Base-by-base conservation (phyloP, 2,329 filamentous ascomycete genomes). In the Laburnicola sp. region DNA sequence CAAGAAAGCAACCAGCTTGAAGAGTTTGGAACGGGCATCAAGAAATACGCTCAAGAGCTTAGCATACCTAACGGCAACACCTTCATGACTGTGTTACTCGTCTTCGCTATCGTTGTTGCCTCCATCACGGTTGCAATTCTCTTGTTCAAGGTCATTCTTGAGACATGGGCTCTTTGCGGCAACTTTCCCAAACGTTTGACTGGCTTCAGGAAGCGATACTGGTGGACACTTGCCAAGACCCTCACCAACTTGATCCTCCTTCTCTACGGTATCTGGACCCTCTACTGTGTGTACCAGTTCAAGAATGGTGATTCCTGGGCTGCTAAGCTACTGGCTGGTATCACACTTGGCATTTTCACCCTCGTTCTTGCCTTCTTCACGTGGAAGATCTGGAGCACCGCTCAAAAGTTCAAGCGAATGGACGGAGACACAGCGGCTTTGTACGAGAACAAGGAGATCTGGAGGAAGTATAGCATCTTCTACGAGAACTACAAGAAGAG, bases 281-380 rank as follows among this genome's bases (percentile, higher is more conserved):
- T 97, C 37, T 97, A 96, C 75, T 97, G 93, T 72, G 83, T 99
- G 56, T 97, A 93, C 74, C 94, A 99, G 70, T 96, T 97, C 74
- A 94, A 88, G 1, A 83, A 86, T 36, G 92, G 93, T 52, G 94
- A 97, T 73, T 97, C 93, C 0, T 97, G 92, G 92, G 91, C 88
- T 6, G 92, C 91, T 39, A 94, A 95, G 72, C 62, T 82, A 0
- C 84, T 97, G 25, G 94, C 94, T 11, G 93, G 81, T 53, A 76
- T 96, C 16, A 96, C 91, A 0, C 81, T 97, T 2, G 84, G 74
- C 2, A 65, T 92, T 3, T 97, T 97, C 70, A 97, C 93, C 0
- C 84, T 74, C 11, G 73, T 97, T 31, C 78, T 99, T n/a, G 82
- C 69, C 5, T 95, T 89, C 75, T 97, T 97, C 73, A 86, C 84